Evolutionary conservation across 2,329 filamentous ascomycete species (phyloP).

Genomic region (Colletotrichum sp.): DNA sequence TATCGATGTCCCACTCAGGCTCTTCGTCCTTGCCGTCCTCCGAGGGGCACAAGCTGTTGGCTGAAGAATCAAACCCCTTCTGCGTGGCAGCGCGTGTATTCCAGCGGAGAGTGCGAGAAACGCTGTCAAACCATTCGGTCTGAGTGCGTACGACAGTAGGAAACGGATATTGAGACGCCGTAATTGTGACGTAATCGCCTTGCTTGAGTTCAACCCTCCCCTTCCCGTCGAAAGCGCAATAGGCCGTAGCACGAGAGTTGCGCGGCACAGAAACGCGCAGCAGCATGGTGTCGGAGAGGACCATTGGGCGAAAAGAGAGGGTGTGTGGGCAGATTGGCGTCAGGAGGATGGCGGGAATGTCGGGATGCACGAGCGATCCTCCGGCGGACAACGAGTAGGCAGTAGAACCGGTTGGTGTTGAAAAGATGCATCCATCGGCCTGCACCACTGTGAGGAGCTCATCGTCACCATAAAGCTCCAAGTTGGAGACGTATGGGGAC

Average conservation of each 20-base stretch:
- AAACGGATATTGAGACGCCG: conserved; percentile 95
- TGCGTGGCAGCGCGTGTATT: conserved; percentile 92
- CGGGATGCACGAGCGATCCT: conserved; percentile 93
- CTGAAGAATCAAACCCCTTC: conserved; percentile 76
- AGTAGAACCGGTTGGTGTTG: conserved; percentile 91
- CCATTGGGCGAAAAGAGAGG: conserved; percentile 96
- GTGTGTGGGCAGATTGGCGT: conserved; percentile 98
- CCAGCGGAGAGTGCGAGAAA: conserved; percentile 91
- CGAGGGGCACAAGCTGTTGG: conserved; percentile 28
- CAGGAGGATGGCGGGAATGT: conserved; percentile 94
- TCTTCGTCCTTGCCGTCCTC: conserved; percentile 61
- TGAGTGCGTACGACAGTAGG: conserved; percentile 90
- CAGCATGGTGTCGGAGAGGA: conserved; percentile 92
- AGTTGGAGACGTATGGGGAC: conserved; percentile 94
- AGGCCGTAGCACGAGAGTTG: conserved; percentile 88
- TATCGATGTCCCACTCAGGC: conserved; percentile 92
- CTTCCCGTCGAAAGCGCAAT: conserved; percentile 98
- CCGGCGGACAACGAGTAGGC: conserved; percentile 96
- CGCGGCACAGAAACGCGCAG: conserved; percentile 87
- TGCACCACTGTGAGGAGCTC: conserved; percentile 94
- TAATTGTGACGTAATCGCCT: conserved; percentile 95
- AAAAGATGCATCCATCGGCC: conserved; percentile 97
- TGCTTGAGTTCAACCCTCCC: conserved; percentile 91
- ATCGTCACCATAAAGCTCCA: conserved; percentile 95
- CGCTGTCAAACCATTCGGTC: conserved; percentile 96